These are phyloP conservation scores for Colletotrichum godetiae DNA, from an alignment of 2,329 filamentous ascomycete species.

Conservation along the genomic window DNA sequence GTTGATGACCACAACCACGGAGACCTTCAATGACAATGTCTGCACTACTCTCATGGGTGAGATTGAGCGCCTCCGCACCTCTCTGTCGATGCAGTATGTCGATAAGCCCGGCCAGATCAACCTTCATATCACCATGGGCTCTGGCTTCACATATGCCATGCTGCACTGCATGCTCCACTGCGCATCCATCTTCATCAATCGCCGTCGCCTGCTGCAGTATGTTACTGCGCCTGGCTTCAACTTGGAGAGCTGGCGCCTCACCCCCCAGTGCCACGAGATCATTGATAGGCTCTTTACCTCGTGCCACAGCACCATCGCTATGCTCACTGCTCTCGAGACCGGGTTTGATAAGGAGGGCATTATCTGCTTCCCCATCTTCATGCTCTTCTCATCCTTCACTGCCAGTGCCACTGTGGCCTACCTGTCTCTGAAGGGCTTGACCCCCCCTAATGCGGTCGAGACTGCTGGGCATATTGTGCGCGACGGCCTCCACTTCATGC, in stretches of 20 bases:
- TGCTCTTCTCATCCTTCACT: constrained; percentile 72
- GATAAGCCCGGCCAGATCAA: constrained; percentile 72
- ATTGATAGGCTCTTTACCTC: constrained; percentile 69
- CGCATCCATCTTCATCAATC: constrained; percentile 70
- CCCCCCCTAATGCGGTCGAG: constrained; percentile 66
- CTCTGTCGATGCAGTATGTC: constrained; percentile 68
- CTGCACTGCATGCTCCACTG: constrained; percentile 71
- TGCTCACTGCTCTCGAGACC: constrained; percentile 65
- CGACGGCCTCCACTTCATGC: constrained; percentile 69
- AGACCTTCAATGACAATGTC: constrained; percentile 65
- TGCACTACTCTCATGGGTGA: constrained; percentile 63
- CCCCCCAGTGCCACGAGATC: constrained; percentile 61
- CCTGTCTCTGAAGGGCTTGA: constrained; percentile 70
- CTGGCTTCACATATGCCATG: constrained; percentile 72
- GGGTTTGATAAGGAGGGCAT: constrained; percentile 68
- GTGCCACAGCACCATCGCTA: constrained; percentile 68
- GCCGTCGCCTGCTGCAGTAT: constrained; percentile 67
- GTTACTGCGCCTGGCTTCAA: constrained; percentile 65
- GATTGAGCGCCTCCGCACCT: constrained; percentile 65
- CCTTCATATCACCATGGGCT: constrained; percentile 73
- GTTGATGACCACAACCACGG: constrained; percentile 64
- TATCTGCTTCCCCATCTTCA: constrained; percentile 72
- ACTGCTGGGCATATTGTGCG: constrained; percentile 67
- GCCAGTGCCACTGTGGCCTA: constrained; percentile 71
- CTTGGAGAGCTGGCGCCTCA: constrained; percentile 64